These are phyloP conservation scores for Phalaenopsis aphrodite DNA, from an alignment of 106 monocot species.

Conservation along the genomic window DNA sequence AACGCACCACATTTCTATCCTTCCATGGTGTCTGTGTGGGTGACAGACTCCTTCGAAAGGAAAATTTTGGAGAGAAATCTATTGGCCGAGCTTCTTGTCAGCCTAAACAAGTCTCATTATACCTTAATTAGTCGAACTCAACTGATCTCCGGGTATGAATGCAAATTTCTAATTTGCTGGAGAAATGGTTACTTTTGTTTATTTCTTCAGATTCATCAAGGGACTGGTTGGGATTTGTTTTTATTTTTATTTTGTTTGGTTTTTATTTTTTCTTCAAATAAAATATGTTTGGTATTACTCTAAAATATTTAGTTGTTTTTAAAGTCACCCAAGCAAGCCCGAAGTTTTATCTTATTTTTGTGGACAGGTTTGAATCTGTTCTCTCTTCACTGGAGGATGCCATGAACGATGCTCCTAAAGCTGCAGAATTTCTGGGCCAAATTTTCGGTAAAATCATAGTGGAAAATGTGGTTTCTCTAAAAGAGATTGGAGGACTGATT, in stretches of 20 bases:
- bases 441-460: conserved; percentile 54
- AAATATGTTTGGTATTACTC: no score
- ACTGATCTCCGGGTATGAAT: conserved; percentile 59
- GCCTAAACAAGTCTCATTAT: conserved; percentile 43
- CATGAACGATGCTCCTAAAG: conserved; percentile 83
- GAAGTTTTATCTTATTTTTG: neutral
- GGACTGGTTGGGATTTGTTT: no score
- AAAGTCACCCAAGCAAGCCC: no score
- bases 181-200: neutral
- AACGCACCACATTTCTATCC: conserved; percentile 64
- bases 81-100: conserved; percentile 61
- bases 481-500: conserved; percentile 54
- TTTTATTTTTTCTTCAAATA: no score
- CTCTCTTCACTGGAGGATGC: conserved; percentile 67
- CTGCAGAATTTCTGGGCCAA: conserved; percentile 73
- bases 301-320: no score
- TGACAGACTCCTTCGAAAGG: conserved; percentile 87
- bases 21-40: conserved; percentile 66
- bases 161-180: neutral
- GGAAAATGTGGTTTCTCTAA: conserved; percentile 44
- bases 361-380: conserved; percentile 56
- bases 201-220: neutral
- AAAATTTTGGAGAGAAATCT: conserved; percentile 71
- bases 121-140: conserved; percentile 41
- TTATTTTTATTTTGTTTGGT: no score